Percentiles rank a stretch among this genome's conserved stretches.
phyloP scores from a whole-genome alignment of 331 rosid species.

The Telfairia occidentalis region DNA sequence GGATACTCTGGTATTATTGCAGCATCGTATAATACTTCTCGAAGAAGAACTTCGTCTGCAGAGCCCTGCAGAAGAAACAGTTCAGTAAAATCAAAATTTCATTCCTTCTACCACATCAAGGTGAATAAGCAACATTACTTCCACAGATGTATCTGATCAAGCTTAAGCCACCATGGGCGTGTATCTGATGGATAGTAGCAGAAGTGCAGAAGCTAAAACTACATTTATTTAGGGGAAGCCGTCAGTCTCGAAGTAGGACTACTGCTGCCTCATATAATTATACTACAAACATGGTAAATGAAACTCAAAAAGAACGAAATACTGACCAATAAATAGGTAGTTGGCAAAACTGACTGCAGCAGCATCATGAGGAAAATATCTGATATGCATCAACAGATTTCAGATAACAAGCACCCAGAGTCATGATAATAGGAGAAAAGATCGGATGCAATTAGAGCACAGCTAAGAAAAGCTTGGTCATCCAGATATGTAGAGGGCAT shows the following conservation, averaged over 20 bases:
- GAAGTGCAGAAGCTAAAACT: not conserved
- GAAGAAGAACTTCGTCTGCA: slow-evolving; percentile 37
- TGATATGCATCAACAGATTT: slow-evolving; percentile 38
- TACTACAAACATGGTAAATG: slow-evolving; percentile 2
- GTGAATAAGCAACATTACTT: not conserved
- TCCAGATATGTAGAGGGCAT: not conserved
- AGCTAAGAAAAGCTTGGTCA: slow-evolving; percentile 4
- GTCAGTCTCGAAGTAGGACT: not conserved
- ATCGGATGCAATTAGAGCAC: slow-evolving; percentile 1
- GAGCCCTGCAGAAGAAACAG: slow-evolving; percentile 35
- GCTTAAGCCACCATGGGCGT: slow-evolving; percentile 1
- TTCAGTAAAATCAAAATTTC: not conserved
- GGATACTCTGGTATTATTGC: slow-evolving; percentile 41
- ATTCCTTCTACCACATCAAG: not conserved
- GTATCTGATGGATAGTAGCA: slow-evolving; percentile 4
- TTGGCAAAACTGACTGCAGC: slow-evolving; percentile 66
- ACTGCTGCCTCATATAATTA: not conserved
- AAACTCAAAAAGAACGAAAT: slow-evolving; percentile 17
- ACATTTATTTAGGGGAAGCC: not conserved
- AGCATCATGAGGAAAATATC: slow-evolving; percentile 63
- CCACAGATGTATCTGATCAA: slow-evolving; percentile 7
- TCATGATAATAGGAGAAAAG: slow-evolving; percentile 6
- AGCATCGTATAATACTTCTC: slow-evolving; percentile 40
- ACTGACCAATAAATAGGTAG: slow-evolving; percentile 59
- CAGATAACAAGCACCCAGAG: slow-evolving; percentile 20